Percentiles rank a stretch among this genome's conserved stretches.
phyloP scores from a whole-genome alignment of 495 filamentous ascomycete genomes.

The Penicillium argentinense region DNA sequence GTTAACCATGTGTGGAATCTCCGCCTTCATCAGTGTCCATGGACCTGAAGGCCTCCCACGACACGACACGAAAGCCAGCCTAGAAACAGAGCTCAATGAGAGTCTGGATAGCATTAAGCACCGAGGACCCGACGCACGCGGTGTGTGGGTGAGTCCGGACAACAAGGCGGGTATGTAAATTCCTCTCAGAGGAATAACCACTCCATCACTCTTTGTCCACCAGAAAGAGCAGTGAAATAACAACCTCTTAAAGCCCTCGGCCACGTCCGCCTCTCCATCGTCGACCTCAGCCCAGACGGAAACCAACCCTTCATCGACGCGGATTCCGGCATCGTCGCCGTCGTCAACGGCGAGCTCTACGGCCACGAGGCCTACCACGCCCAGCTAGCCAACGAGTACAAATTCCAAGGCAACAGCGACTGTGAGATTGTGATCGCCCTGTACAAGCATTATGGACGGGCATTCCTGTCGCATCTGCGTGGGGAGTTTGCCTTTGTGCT shows the following conservation, averaged over 20 bases:
- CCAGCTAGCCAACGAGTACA: conserved; percentile 37
- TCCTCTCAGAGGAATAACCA: too few relatives aligned
- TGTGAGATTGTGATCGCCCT: conserved; percentile 52
- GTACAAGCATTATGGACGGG: conserved; percentile 46
- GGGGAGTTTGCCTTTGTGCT: conserved; percentile 54
- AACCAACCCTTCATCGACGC: conserved; percentile 46
- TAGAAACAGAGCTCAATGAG: too few relatives aligned
- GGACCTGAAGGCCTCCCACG: too few relatives aligned
- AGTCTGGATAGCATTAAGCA: too few relatives aligned
- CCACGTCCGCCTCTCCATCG: conserved; percentile 46
- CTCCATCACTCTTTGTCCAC: too few relatives aligned
- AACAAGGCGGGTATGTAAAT: too few relatives aligned
- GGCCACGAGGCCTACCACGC: conserved; percentile 32
- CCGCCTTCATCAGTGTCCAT: too few relatives aligned
- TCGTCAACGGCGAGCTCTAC: conserved; percentile 59
- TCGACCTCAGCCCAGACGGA: conserved; percentile 46
- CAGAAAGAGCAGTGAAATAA: too few relatives aligned
- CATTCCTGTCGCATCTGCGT: conserved; percentile 45
- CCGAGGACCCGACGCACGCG: too few relatives aligned
- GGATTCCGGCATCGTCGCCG: conserved; percentile 43
- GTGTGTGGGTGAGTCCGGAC: too few relatives aligned
- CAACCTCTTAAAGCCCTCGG: background rate
- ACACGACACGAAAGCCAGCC: too few relatives aligned
- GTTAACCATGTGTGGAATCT: too few relatives aligned
- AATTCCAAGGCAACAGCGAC: conserved; percentile 43